Conservation (phyloP, 1,284 basidiomycete species). For the Ceratobasidium sp. region DNA sequence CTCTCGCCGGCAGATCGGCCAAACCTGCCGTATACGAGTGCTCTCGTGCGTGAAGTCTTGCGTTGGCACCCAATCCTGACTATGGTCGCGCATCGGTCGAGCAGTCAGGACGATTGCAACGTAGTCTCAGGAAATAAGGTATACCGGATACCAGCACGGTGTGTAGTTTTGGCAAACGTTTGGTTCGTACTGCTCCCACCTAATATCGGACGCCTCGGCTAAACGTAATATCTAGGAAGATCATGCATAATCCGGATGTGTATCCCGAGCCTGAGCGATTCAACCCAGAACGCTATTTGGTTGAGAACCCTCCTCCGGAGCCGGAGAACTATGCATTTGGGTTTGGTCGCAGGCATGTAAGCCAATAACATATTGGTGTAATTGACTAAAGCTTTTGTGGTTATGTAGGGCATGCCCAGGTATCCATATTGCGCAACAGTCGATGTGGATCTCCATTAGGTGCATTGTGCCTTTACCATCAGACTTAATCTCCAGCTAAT, state of each 20-base stretch:
- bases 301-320: slow-evolving; percentile 68
- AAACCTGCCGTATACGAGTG: slow-evolving; percentile 28
- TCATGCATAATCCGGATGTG: slow-evolving; percentile 85
- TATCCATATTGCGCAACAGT: slow-evolving; percentile 37
- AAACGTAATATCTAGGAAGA: slow-evolving; percentile 4
- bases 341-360: slow-evolving; percentile 24
- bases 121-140: background rate
- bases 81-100: background rate
- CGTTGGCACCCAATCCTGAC: slow-evolving; percentile 34
- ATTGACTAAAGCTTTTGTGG: background rate
- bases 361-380: background rate
- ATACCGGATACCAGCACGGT: slow-evolving; percentile 34
- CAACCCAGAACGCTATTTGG: slow-evolving; percentile 93
- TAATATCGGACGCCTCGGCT: background rate
- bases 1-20: slow-evolving; percentile 7
- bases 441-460: slow-evolving; percentile 42
- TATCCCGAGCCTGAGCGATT: slow-evolving; percentile 91
- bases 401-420: slow-evolving; percentile 27
- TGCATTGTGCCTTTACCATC: background rate
- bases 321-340: slow-evolving; percentile 41
- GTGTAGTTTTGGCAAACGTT: slow-evolving; percentile 5
- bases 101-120: slow-evolving; percentile 22
- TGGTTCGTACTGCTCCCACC: slow-evolving; percentile 10
- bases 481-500: too few relatives aligned
- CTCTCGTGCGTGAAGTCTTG: slow-evolving; percentile 32